These are phyloP conservation scores for Volvox africanus DNA, from an alignment of 139 green algal species.

Conservation along the genomic window DNA sequence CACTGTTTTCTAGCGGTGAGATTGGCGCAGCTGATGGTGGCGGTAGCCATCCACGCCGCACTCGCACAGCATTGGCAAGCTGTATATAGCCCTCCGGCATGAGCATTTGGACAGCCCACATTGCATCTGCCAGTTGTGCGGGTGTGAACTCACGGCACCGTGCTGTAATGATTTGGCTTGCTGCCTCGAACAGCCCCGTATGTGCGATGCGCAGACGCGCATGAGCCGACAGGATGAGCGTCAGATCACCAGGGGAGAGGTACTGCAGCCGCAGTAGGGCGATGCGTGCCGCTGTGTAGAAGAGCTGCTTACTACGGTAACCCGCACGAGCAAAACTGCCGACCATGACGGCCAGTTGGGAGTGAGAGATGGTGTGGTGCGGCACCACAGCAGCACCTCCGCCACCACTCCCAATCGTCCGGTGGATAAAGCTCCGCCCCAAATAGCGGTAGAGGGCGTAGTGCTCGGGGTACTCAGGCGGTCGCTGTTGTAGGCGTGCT, in stretches of 20 bases:
- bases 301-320: slow-evolving; percentile 30
- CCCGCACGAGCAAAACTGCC: slow-evolving; percentile 24
- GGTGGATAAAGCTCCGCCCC: background rate
- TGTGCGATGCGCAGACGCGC: background rate
- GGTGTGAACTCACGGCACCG: slow-evolving; percentile 9
- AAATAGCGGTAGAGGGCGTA: slow-evolving; percentile 28
- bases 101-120: slow-evolving; percentile 32
- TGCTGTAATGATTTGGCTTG: background rate
- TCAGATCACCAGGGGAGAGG: background rate
- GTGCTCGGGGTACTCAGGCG: background rate
- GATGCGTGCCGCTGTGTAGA: slow-evolving; percentile 39
- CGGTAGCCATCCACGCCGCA: background rate
- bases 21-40: background rate
- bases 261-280: slow-evolving; percentile 1
- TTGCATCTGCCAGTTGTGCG: slow-evolving; percentile 16
- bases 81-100: background rate
- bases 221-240: slow-evolving; percentile 6
- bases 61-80: background rate
- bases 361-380: background rate
- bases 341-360: slow-evolving; percentile 21
- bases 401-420: background rate
- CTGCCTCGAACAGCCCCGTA: slow-evolving; percentile 8
- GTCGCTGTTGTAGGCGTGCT: background rate
- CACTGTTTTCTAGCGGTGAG: background rate
- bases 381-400: background rate